phyloP scores from a whole-genome alignment of 805 yeast genomes.

The Dipodascus albidus region DNA sequence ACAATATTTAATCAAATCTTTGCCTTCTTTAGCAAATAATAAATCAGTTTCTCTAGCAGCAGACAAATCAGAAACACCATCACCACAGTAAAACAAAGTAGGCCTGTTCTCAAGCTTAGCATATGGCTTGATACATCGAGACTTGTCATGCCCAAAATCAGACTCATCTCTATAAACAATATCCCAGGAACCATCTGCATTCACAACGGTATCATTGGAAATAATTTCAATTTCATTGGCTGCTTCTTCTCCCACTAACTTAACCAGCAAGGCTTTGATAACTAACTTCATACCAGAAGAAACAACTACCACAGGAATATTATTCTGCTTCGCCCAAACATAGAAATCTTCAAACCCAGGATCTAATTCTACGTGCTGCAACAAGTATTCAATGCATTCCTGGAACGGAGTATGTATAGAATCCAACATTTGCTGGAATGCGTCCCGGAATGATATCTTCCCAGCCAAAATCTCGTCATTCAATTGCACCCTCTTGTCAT shows the following conservation, averaged over 20 bases:
- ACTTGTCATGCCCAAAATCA: slow-evolving; percentile 90
- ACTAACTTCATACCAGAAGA: slow-evolving; percentile 93
- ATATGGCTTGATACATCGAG: slow-evolving; percentile 55
- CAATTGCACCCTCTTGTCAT: slow-evolving; percentile 48
- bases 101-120: slow-evolving; percentile 38
- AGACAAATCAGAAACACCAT: slow-evolving; percentile 89
- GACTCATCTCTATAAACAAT: slow-evolving; percentile 80
- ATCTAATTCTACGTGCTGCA: slow-evolving; percentile 62
- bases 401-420: slow-evolving; percentile 67
- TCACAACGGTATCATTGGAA: slow-evolving; percentile 59
- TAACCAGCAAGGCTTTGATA: slow-evolving; percentile 62
- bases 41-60: slow-evolving; percentile 95
- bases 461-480: slow-evolving; percentile 67
- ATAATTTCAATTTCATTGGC: slow-evolving; percentile 63
- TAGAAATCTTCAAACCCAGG: slow-evolving; percentile 82
- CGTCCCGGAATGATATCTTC: slow-evolving; percentile 52
- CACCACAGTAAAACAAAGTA: slow-evolving; percentile 84
- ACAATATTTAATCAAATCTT: slow-evolving; percentile 81
- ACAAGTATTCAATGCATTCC: slow-evolving; percentile 62
- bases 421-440: slow-evolving; percentile 74
- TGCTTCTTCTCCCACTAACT: slow-evolving; percentile 69
- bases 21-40: slow-evolving; percentile 86
- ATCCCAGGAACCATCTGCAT: slow-evolving; percentile 58
- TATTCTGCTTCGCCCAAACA: slow-evolving; percentile 59
- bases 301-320: slow-evolving; percentile 77